These are phyloP conservation scores for Chrysoporthe cubensis DNA, from an alignment of 2,329 filamentous ascomycete genomes.

Conservation along the genomic window DNA sequence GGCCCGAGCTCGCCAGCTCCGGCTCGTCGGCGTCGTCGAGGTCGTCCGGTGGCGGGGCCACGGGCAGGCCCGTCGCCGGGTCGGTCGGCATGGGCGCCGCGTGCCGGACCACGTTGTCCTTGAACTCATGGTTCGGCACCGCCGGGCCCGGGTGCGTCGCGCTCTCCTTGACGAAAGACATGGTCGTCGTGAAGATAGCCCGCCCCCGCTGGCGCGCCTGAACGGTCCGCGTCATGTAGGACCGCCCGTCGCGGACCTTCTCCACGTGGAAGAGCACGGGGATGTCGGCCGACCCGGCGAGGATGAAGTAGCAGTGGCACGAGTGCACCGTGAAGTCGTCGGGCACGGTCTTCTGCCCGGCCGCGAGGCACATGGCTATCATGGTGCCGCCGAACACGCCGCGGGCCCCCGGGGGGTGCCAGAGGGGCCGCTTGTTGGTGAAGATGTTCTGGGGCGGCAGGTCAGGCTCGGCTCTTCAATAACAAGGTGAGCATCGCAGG, in stretches of 20 bases:
- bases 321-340: slow-evolving; percentile 83
- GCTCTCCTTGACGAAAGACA: slow-evolving; percentile 78
- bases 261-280: slow-evolving; percentile 96
- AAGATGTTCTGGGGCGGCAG: slow-evolving; percentile 64
- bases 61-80: slow-evolving; percentile 34
- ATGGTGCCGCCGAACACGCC: slow-evolving; percentile 93
- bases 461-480: neutral
- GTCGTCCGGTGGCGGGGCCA: slow-evolving; percentile 42
- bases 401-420: slow-evolving; percentile 89
- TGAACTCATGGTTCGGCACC: slow-evolving; percentile 25
- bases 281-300: slow-evolving; percentile 82
- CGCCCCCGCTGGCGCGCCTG: slow-evolving; percentile 87
- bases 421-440: slow-evolving; percentile 88
- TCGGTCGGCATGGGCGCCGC: slow-evolving; percentile 60
- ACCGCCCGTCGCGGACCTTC: slow-evolving; percentile 85
- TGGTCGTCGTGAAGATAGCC: slow-evolving; percentile 93
- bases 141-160: slow-evolving; percentile 46
- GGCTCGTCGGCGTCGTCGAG: slow-evolving; percentile 51
- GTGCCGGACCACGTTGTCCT: slow-evolving; percentile 62
- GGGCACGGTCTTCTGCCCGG: slow-evolving; percentile 86
- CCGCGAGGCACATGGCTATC: slow-evolving; percentile 87
- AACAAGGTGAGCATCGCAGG: neutral
- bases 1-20: slow-evolving; percentile 54
- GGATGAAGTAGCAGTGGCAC: slow-evolving; percentile 99
- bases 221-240: slow-evolving; percentile 92